Base-by-base conservation (phyloP, 177 flowering plant genomes). In the Vitis hybrid region DNA sequence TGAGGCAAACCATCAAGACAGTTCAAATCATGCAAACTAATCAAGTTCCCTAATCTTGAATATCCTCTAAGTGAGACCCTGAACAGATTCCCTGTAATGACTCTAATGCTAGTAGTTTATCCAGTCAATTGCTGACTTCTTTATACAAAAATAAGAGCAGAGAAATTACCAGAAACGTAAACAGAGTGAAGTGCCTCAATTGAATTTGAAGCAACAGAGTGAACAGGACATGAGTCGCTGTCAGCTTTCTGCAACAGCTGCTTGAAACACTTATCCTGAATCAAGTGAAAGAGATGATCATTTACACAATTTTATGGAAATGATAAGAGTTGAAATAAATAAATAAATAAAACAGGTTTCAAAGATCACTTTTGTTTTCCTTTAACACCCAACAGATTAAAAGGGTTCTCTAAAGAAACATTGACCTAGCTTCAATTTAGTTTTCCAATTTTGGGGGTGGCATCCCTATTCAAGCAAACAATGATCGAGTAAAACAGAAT, bases 211-310 rank as follows among this genome's bases (percentile, higher is more conserved):
- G 93, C 84, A 69, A 90, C 32, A n/a, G 86, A 60, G 70, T 89
- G 75, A 27, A 15, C 69, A 21, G 84, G 67, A 74, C 88, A 82
- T 49, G 83, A 77, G 65, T 82, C 71, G 40, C 73, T 72, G 51
- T 80, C 87, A 62, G 94, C 97, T 79, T 91, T 91, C 70, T 82
- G 88, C 40, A 91, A 73, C 65, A 93, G 55, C 71, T 78, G 85
- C 75, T 89, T 85, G 85, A 90, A 93, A 30, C 73, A 76, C 75
- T 78, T 83, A 52, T 86, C 94, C 96, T 88, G 75, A 57, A 62
- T 58, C 13, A 52, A 12, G 32, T 71, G 69, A 55, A 57, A 75
- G 21, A 56, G 11, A 30, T 14, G 14, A 60, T 51, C 15, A 56
- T 48, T 30, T 21, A 48, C 6, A 64, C 24, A 60, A 57, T 48